Percentiles rank a stretch among this genome's conserved stretches.
Conservation (phyloP, 345 rosid species). For the Heritiera fomes region DNA sequence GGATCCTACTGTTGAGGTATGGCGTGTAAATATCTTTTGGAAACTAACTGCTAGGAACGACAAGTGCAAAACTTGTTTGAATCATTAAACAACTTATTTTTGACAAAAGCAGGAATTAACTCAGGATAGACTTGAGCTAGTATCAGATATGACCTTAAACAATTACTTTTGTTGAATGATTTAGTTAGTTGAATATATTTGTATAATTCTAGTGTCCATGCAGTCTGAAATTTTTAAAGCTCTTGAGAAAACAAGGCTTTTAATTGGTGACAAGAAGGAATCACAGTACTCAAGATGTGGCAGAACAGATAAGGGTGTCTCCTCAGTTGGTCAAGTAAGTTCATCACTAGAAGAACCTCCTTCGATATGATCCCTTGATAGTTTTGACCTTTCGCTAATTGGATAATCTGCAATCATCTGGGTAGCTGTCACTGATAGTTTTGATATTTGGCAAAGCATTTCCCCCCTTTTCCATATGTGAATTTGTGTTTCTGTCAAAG, state of each 20-base stretch:
- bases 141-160: neutral
- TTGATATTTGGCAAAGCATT: neutral
- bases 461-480: neutral
- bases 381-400: neutral
- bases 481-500: neutral
- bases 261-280: constrained; percentile 74
- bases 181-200: constrained; percentile 16
- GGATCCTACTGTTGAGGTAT: constrained; percentile 92
- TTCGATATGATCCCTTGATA: neutral
- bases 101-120: constrained; percentile 8
- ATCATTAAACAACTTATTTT: constrained; percentile 6
- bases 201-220: constrained; percentile 26
- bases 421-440: neutral
- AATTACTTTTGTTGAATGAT: constrained; percentile 3
- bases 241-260: constrained; percentile 74
- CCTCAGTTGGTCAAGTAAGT: constrained; percentile 90
- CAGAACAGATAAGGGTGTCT: constrained; percentile 94
- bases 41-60: constrained; percentile 4
- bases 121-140: neutral
- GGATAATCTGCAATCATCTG: neutral
- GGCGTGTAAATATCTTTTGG: constrained; percentile 6
- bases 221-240: constrained; percentile 94
- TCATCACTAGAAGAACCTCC: constrained; percentile 16
- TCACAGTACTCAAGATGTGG: constrained; percentile 87
- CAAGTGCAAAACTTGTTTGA: constrained; percentile 1